Evolutionary conservation across 2,329 filamentous ascomycete genomes (phyloP).

Genomic region (Aspergillus caelatus): DNA sequence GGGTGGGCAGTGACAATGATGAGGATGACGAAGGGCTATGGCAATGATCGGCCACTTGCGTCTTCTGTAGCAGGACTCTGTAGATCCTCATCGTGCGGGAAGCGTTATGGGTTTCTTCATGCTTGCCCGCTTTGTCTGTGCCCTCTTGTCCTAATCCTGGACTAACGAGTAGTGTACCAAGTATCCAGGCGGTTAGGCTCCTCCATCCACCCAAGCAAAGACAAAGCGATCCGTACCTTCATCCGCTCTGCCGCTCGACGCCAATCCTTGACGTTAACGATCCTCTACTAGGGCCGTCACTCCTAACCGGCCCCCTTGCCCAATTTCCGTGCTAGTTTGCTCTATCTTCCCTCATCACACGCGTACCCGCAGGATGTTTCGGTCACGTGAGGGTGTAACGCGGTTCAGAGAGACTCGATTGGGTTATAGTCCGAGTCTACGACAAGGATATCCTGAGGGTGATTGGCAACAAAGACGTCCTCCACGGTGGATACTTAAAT

Average conservation of each 20-base stretch:
- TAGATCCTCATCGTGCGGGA: conserved; percentile 5
- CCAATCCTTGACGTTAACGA: conserved; percentile 5
- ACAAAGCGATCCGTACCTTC: conserved; percentile 2
- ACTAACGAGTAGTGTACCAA: conserved; percentile 1
- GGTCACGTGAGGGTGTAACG: conserved; percentile 19
- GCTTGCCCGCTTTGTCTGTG: conserved; percentile 1
- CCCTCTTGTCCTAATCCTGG: neutral
- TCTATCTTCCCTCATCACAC: conserved; percentile 9
- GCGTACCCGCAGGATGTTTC: conserved; percentile 23
- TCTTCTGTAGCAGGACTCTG: neutral
- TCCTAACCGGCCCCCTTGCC: neutral
- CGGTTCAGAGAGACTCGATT: conserved; percentile 3
- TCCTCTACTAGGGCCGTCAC: neutral
- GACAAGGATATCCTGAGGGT: neutral
- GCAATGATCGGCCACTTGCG: neutral
- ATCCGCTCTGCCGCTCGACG: neutral
- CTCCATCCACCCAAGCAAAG: neutral
- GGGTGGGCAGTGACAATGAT: neutral
- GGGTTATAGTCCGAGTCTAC: conserved; percentile 3
- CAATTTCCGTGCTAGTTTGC: neutral
- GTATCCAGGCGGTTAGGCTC: neutral
- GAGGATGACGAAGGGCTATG: neutral
- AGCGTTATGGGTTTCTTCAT: conserved; percentile 6
- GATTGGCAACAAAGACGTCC: neutral
- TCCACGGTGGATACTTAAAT: conserved; percentile 8